Conservation (phyloP, 2,329 filamentous ascomycete genomes). For the Uncinocarpus reesii region DNA sequence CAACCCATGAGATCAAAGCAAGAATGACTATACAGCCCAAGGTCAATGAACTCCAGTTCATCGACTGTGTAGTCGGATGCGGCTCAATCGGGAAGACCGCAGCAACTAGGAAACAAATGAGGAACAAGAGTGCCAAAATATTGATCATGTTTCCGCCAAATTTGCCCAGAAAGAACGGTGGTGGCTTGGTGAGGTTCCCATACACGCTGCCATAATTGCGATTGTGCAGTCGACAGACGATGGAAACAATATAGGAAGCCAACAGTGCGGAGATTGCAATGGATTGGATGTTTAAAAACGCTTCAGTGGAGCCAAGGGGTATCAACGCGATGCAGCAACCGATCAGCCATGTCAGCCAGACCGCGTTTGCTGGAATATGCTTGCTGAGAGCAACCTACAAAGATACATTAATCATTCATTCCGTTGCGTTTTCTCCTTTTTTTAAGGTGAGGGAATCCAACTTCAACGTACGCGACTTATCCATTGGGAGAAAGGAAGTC, state of each 20-base stretch:
- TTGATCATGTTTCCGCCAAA: conserved; percentile 38
- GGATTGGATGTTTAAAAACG: conserved; percentile 37
- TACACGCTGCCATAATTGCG: conserved; percentile 12
- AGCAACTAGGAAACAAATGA: conserved; percentile 34
- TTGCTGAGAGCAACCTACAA: conserved; percentile 28
- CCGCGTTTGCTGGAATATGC: conserved; percentile 40
- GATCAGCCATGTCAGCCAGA: conserved; percentile 38
- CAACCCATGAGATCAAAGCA: conserved; percentile 1
- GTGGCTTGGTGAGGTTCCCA: conserved; percentile 8
- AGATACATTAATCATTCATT: background rate
- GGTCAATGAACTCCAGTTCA: conserved; percentile 43
- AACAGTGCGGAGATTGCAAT: conserved; percentile 34
- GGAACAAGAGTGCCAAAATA: conserved; percentile 31
- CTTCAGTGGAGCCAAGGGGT: conserved; percentile 42
- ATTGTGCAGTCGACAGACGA: conserved; percentile 32
- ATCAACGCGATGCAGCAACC: conserved; percentile 42
- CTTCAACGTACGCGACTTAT: conserved; percentile 29
- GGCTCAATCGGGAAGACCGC: conserved; percentile 36
- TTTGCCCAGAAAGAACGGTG: conserved; percentile 27
- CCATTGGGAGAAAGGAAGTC: conserved; percentile 32
- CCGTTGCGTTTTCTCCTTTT: background rate
- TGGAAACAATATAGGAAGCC: conserved; percentile 38
- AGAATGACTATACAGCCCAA: conserved; percentile 37
- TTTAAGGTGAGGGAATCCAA: no score
- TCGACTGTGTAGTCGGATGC: conserved; percentile 27